phyloP scores from a whole-genome alignment of 2,329 filamentous ascomycete genomes.

The Calonectria montana region DNA sequence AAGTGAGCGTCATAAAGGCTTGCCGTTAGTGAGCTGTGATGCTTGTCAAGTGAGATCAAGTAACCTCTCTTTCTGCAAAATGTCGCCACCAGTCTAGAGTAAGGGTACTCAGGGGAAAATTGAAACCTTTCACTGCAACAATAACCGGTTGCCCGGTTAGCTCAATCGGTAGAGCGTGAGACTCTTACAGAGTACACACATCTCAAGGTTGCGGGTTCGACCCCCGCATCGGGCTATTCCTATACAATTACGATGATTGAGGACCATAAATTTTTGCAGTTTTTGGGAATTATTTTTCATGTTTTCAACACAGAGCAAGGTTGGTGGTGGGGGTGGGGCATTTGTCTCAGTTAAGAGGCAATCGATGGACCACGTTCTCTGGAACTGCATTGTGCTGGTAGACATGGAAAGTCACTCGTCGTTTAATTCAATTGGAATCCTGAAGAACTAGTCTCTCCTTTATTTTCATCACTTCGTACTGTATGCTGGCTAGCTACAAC shows the following conservation, averaged over 20 bases:
- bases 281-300: neutral
- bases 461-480: slow-evolving; percentile 12
- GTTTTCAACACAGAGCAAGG: too few species aligned
- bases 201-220: slow-evolving; percentile 68
- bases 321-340: neutral
- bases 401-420: neutral
- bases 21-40: too few species aligned
- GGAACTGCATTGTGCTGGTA: neutral
- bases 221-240: slow-evolving; percentile 53
- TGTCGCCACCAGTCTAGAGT: too few species aligned
- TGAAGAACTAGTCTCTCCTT: neutral
- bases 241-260: slow-evolving; percentile 37
- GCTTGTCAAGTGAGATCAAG: too few species aligned
- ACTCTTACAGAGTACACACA: slow-evolving; percentile 64
- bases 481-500: neutral
- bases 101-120: neutral
- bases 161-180: slow-evolving; percentile 73
- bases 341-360: neutral
- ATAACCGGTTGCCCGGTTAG: slow-evolving; percentile 48
- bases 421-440: neutral
- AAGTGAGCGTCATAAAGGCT: too few species aligned
- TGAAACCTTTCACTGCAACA: neutral
- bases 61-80: too few species aligned
- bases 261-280: neutral
- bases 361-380: neutral